phyloP scores from a whole-genome alignment of 768 basidiomycete species.

The Hypholoma fasciculare region DNA sequence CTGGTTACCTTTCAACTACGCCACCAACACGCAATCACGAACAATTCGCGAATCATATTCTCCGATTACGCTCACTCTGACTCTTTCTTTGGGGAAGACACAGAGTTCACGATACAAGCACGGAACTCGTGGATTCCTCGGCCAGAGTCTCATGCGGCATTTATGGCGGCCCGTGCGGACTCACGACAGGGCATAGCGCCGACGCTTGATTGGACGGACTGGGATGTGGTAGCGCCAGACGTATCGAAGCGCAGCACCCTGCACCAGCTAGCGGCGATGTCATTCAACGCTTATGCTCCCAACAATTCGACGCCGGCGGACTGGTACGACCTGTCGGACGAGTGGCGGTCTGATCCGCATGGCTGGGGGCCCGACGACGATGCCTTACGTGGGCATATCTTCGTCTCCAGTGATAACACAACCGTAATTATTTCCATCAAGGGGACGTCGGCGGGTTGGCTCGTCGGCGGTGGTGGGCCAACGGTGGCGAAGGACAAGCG shows the following conservation, averaged over 20 bases:
- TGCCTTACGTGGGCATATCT: slow-evolving; percentile 90
- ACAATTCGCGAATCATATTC: slow-evolving; percentile 58
- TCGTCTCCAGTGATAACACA: slow-evolving; percentile 79
- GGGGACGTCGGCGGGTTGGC: slow-evolving; percentile 83
- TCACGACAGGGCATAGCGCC: slow-evolving; percentile 37
- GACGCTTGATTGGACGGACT: slow-evolving; percentile 60
- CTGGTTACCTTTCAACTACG: slow-evolving; percentile 61
- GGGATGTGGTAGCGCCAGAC: slow-evolving; percentile 69
- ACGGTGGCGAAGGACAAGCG: slow-evolving; percentile 88
- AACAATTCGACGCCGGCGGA: slow-evolving; percentile 38
- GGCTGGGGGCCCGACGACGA: slow-evolving; percentile 93
- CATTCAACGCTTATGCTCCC: slow-evolving; percentile 74
- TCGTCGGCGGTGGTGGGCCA: slow-evolving; percentile 71
- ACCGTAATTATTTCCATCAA: slow-evolving; percentile 90
- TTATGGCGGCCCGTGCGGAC: slow-evolving; percentile 31
- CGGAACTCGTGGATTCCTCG: slow-evolving; percentile 39
- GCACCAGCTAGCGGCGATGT: slow-evolving; percentile 84
- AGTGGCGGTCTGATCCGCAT: slow-evolving; percentile 66
- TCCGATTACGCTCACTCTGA: slow-evolving; percentile 41
- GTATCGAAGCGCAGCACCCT: slow-evolving; percentile 71
- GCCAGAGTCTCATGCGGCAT: slow-evolving; percentile 45
- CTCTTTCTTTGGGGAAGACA: slow-evolving; percentile 26
- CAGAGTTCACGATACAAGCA: slow-evolving; percentile 41
- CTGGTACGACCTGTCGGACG: slow-evolving; percentile 72
- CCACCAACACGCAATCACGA: slow-evolving; percentile 60